A percentile compares a stretch with the other conserved stretches of the same genome.
phyloP scores from a whole-genome alignment of 139 green algal species.

The Closterium sp. region DNA sequence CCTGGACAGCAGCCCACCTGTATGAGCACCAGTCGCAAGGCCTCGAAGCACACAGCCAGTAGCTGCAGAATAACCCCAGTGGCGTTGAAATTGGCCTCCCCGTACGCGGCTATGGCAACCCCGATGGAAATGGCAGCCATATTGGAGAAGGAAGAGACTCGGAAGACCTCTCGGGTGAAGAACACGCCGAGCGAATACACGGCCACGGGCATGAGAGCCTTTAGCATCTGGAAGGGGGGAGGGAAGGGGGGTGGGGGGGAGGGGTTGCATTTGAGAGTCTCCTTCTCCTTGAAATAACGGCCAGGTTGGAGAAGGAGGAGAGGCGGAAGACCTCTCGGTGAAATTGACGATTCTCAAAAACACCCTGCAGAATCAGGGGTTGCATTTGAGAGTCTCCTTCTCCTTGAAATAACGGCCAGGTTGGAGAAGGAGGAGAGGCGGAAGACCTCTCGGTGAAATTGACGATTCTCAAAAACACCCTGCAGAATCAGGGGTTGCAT shows the following conservation, averaged over 20 bases:
- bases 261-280: no score
- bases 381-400: no score
- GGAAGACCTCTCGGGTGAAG: slow-evolving; percentile 73
- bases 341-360: no score
- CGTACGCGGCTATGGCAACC: slow-evolving; percentile 67
- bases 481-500: no score
- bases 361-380: no score
- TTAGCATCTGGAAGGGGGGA: not conserved
- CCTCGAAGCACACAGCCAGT: slow-evolving; percentile 74
- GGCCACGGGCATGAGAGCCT: slow-evolving; percentile 69
- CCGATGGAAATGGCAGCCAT: slow-evolving; percentile 85
- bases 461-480: no score
- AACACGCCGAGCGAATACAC: slow-evolving; percentile 71
- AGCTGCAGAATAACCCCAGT: slow-evolving; percentile 88
- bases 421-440: not conserved
- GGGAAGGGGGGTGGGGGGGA: no score
- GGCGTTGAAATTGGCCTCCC: slow-evolving; percentile 77
- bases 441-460: not conserved
- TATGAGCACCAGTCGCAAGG: slow-evolving; percentile 48
- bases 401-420: not conserved
- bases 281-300: not conserved
- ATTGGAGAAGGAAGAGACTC: slow-evolving; percentile 57
- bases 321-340: not conserved
- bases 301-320: not conserved
- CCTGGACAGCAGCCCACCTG: not conserved